Conservation (phyloP, 306 rosid species). For the Castanea sativa region DNA sequence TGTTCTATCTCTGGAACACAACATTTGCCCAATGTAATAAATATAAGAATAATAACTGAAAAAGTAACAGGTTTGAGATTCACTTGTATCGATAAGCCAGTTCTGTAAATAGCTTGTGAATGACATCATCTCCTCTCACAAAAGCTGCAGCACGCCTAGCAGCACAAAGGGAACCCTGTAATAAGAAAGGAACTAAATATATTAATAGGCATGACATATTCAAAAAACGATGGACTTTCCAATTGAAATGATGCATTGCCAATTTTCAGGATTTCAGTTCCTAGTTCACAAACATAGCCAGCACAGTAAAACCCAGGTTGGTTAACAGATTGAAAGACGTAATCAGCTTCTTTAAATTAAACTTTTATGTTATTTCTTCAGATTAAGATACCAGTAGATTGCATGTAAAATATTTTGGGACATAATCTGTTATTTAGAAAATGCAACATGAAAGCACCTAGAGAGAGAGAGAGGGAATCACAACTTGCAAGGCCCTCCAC, state of each 20-base stretch:
- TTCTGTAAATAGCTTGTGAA: constrained; percentile 90
- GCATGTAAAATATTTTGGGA: not conserved
- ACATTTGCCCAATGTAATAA: constrained; percentile 17
- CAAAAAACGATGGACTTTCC: not conserved
- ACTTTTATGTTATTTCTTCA: not conserved
- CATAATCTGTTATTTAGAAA: not conserved
- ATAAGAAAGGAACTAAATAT: constrained; percentile 6
- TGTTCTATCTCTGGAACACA: constrained; percentile 66
- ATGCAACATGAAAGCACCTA: not conserved
- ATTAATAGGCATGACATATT: not conserved
- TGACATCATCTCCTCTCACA: constrained; percentile 87
- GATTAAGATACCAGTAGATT: not conserved
- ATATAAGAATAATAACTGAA: not conserved
- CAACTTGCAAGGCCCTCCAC: not conserved
- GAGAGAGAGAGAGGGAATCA: not conserved
- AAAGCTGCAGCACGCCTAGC: constrained; percentile 81
- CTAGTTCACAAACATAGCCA: not conserved
- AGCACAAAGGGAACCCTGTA: constrained; percentile 74
- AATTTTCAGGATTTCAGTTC: not conserved
- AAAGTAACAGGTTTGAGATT: constrained; percentile 17
- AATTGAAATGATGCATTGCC: not conserved
- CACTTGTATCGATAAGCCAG: constrained; percentile 90
- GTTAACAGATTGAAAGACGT: not conserved
- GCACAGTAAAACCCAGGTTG: not conserved
- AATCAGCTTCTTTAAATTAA: not conserved